Percentiles rank a stretch among this genome's conserved stretches.
Conservation (phyloP, 257 asterid species). For the Penstemon barbatus region DNA sequence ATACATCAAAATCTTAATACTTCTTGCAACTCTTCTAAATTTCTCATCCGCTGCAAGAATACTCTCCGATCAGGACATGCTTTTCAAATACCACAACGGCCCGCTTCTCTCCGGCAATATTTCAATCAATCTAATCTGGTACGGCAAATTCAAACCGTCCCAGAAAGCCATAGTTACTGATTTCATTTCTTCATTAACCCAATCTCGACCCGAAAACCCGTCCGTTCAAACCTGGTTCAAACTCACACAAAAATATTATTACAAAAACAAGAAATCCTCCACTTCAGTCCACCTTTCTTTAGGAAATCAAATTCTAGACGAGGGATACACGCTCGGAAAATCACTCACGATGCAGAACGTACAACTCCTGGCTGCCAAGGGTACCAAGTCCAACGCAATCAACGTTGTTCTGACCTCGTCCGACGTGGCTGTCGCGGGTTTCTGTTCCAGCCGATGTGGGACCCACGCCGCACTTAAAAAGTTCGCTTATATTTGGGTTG, state of each 20-base stretch:
- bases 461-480: conserved; percentile 34
- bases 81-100: conserved; percentile 51
- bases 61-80: not conserved
- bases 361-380: conserved; percentile 40
- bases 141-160: conserved; percentile 55
- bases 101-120: conserved; percentile 47
- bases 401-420: conserved; percentile 44
- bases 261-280: conserved; percentile 32
- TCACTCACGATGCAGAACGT: conserved; percentile 40
- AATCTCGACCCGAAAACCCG: conserved; percentile 32
- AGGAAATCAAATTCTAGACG: conserved; percentile 43
- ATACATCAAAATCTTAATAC: too few relatives aligned
- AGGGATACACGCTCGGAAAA: conserved; percentile 39
- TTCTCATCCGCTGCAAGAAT: not conserved
- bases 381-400: conserved; percentile 33
- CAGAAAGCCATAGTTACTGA: conserved; percentile 49
- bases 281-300: conserved; percentile 32
- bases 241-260: conserved; percentile 50
- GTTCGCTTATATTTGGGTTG: conserved; percentile 49
- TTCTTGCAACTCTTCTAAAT: too few relatives aligned
- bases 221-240: conserved; percentile 58
- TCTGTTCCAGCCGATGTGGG: conserved; percentile 44
- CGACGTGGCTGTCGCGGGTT: conserved; percentile 45
- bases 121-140: conserved; percentile 53
- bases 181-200: conserved; percentile 41